phyloP scores from a whole-genome alignment of 805 yeast species.

The Teunomyces gatunensis region DNA sequence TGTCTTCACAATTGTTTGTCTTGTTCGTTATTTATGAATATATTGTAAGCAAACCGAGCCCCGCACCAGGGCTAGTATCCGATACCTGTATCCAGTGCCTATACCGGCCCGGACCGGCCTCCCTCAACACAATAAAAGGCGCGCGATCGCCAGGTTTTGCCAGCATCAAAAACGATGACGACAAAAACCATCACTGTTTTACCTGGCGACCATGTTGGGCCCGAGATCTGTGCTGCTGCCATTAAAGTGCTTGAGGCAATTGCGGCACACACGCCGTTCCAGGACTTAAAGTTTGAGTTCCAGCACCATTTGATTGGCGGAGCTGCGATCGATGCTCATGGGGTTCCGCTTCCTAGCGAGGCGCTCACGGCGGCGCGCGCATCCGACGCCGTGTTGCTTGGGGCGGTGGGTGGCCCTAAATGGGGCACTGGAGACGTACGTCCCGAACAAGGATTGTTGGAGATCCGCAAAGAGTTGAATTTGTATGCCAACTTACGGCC shows the following conservation, averaged over 20 bases:
- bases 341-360: slow-evolving; percentile 84
- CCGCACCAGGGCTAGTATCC: no score
- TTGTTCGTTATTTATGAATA: no score
- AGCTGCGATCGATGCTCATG: slow-evolving; percentile 97
- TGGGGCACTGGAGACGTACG: slow-evolving; percentile 98
- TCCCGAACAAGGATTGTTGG: slow-evolving; percentile 94
- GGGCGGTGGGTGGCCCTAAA: slow-evolving; percentile 99
- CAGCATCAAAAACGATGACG: slow-evolving; percentile 4
- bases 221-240: slow-evolving; percentile 87
- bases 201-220: slow-evolving; percentile 97
- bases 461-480: slow-evolving; percentile 91
- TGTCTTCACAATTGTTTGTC: no score
- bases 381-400: slow-evolving; percentile 93
- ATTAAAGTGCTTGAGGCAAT: slow-evolving; percentile 86
- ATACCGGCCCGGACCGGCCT: not conserved
- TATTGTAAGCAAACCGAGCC: no score
- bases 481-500: slow-evolving; percentile 97
- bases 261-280: slow-evolving; percentile 43
- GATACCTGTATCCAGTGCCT: not conserved
- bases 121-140: no score
- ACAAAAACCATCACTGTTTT: slow-evolving; percentile 76
- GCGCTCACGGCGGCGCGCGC: slow-evolving; percentile 78
- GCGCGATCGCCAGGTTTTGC: no score
- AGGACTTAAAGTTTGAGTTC: slow-evolving; percentile 63
- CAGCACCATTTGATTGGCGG: slow-evolving; percentile 91